Conservation (phyloP, 1,284 basidiomycete species). For the Ustilago xerochloae region DNA sequence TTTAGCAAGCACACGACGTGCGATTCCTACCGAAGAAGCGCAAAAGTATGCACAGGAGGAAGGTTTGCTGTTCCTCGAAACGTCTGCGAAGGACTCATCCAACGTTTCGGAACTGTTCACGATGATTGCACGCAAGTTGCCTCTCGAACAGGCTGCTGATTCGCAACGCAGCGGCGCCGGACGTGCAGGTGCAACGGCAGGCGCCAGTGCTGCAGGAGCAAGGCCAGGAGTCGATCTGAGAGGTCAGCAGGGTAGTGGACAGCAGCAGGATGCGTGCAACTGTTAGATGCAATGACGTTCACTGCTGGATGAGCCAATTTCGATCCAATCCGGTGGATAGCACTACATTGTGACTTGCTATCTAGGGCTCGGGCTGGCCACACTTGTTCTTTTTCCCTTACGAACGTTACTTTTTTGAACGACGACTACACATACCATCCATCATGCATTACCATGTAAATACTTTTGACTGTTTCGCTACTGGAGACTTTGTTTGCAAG, state of each 20-base stretch:
- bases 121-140: conserved; percentile 64
- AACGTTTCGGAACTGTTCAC: conserved; percentile 80
- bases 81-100: conserved; percentile 91
- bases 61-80: conserved; percentile 93
- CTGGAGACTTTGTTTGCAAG: background rate
- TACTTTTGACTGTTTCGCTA: background rate
- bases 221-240: conserved; percentile 51
- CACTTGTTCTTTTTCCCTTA: background rate
- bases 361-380: background rate
- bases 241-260: conserved; percentile 39
- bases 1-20: conserved; percentile 74
- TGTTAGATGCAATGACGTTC: conserved; percentile 25
- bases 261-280: conserved; percentile 54
- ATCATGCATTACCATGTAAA: conserved; percentile 1
- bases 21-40: conserved; percentile 71
- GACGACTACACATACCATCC: background rate
- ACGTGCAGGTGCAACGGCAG: conserved; percentile 28
- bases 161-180: conserved; percentile 37
- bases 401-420: background rate
- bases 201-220: conserved; percentile 29
- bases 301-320: no score
- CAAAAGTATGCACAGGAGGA: conserved; percentile 95
- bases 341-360: no score
- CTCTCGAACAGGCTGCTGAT: conserved; percentile 57
- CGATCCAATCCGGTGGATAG: no score